Percentiles rank a stretch among this genome's conserved stretches.
Evolutionary conservation across 371 early-diverging fungal genomes (phyloP).

Genomic region (Actinomucor elegans): DNA sequence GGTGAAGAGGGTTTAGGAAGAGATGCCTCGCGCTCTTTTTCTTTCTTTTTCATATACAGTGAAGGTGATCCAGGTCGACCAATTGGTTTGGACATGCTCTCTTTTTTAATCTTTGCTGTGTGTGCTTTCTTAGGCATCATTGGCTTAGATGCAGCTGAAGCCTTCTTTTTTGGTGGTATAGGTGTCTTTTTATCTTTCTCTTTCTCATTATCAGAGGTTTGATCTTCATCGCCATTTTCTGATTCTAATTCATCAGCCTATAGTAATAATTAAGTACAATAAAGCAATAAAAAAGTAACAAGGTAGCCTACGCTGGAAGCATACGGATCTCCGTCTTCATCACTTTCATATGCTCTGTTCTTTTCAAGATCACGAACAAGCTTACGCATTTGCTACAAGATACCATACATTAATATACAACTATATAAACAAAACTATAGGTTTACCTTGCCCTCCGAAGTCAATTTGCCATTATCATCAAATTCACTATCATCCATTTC

Average conservation of each 20-base stretch:
- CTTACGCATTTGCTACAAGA: constrained; percentile 65
- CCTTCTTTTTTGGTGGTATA: constrained; percentile 38
- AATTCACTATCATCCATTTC: constrained; percentile 19
- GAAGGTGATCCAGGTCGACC: constrained; percentile 52
- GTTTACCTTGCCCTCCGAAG: constrained; percentile 49
- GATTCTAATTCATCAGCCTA: constrained; percentile 55
- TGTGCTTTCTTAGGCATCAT: constrained; percentile 35
- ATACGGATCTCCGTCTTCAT: constrained; percentile 74
- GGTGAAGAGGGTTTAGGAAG: constrained; percentile 7
- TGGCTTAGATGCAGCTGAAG: constrained; percentile 27
- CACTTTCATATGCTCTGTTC: constrained; percentile 71
- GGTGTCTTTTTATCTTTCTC: constrained; percentile 27
- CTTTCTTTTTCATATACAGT: constrained; percentile 25
- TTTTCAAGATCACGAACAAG: constrained; percentile 72
- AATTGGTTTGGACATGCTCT: constrained; percentile 43
- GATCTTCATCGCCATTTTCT: constrained; percentile 52
- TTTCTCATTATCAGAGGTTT: constrained; percentile 35
- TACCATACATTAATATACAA: background rate
- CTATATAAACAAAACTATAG: constrained; percentile 7
- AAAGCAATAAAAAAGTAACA: background rate
- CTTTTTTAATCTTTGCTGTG: constrained; percentile 52
- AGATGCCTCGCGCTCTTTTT: constrained; percentile 4
- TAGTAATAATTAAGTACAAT: constrained; percentile 8
- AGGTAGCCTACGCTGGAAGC: constrained; percentile 56
- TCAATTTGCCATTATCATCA: constrained; percentile 32